phyloP scores from a whole-genome alignment of 1,139 yeast species.

The Yamadazyma atmosphaerica region DNA sequence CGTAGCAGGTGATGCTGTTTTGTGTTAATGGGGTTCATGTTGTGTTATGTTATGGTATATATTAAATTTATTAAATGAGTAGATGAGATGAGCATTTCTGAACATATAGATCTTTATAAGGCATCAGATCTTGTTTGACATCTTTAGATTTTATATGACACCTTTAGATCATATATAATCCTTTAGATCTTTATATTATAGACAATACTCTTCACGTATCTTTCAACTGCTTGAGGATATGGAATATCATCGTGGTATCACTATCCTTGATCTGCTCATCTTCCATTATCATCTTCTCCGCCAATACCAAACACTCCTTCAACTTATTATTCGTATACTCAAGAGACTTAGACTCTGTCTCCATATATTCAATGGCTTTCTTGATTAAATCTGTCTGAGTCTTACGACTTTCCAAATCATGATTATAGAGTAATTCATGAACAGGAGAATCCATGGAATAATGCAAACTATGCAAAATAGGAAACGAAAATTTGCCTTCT shows the following conservation, averaged over 20 bases:
- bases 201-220: slow-evolving; percentile 7
- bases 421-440: slow-evolving; percentile 21
- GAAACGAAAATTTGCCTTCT: slow-evolving; percentile 87
- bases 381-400: slow-evolving; percentile 16
- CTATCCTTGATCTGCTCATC: slow-evolving; percentile 6
- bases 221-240: slow-evolving; percentile 11
- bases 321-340: slow-evolving; percentile 22
- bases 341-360: slow-evolving; percentile 20
- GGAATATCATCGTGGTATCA: slow-evolving; percentile 5
- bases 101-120: too few species aligned
- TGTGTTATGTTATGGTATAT: too few species aligned
- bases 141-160: not conserved
- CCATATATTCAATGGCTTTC: slow-evolving; percentile 24
- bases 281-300: slow-evolving; percentile 16
- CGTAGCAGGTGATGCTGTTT: too few species aligned
- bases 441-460: slow-evolving; percentile 23
- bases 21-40: too few species aligned
- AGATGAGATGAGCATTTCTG: too few species aligned
- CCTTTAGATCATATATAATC: too few species aligned
- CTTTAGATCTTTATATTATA: too few species aligned
- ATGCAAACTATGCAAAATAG: slow-evolving; percentile 61
- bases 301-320: slow-evolving; percentile 20
- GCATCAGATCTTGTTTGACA: too few species aligned
- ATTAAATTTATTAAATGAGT: too few species aligned
- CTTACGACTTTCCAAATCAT: slow-evolving; percentile 20